phyloP scores from a whole-genome alignment of 179 eudicot genomes.

The Silene vulgaris region DNA sequence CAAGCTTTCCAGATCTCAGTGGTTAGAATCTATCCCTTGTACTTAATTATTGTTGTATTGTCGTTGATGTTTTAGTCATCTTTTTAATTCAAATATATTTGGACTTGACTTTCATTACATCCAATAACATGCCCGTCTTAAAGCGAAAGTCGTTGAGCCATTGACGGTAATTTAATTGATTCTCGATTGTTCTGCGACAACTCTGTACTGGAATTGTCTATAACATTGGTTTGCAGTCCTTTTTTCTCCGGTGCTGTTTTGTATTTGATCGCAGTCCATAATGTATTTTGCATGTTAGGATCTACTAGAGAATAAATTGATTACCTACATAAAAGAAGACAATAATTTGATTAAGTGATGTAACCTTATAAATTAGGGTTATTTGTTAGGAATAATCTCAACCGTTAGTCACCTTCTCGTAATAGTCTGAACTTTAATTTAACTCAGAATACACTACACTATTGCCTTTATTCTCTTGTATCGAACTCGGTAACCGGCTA shows the following conservation, averaged over 20 bases:
- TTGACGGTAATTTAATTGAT: neutral
- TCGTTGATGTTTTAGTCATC: neutral
- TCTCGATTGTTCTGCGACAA: neutral
- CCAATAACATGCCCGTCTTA: neutral
- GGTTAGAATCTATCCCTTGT: conserved; percentile 45
- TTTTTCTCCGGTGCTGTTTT: neutral
- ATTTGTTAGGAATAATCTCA: no score
- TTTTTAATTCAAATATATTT: neutral
- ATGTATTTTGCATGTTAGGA: neutral
- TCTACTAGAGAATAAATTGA: neutral
- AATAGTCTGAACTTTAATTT: no score
- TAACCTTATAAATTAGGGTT: neutral
- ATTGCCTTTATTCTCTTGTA: no score
- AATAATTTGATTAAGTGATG: neutral
- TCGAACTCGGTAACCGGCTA: no score
- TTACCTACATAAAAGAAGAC: no score
- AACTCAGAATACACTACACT: no score
- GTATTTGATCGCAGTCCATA: neutral
- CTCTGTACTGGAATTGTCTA: neutral
- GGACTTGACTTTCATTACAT: neutral
- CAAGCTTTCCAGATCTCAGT: conserved; percentile 85
- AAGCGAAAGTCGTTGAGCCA: neutral
- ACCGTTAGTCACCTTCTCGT: no score
- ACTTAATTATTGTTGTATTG: conserved; percentile 15
- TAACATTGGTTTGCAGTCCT: neutral